These are phyloP conservation scores for Podospora sp. DNA, from an alignment of 495 filamentous ascomycete genomes.

Conservation along the genomic window DNA sequence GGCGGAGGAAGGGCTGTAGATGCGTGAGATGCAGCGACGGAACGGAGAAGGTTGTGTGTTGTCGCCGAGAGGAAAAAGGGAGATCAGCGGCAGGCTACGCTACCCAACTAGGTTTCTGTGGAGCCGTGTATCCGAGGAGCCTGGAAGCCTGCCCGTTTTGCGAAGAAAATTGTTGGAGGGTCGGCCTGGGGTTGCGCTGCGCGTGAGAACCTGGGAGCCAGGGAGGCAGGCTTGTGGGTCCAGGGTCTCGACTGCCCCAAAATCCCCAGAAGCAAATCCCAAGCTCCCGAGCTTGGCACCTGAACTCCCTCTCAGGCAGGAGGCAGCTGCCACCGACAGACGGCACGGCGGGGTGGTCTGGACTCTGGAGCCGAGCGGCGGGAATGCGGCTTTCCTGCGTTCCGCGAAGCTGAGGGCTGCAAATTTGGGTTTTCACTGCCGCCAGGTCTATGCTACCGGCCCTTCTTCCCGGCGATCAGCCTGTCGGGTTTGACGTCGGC, in stretches of 20 bases:
- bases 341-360: neutral
- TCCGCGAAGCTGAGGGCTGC: neutral
- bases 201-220: too few relatives aligned
- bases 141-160: neutral
- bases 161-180: conserved; percentile 14
- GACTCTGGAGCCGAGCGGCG: neutral
- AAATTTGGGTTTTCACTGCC: neutral
- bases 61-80: neutral
- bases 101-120: conserved; percentile 5
- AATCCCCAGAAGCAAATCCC: neutral
- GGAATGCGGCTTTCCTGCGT: neutral
- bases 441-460: neutral
- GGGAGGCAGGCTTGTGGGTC: neutral
- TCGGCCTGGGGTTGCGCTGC: too few relatives aligned
- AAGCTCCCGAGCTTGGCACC: conserved; percentile 3
- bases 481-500: neutral
- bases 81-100: conserved; percentile 5
- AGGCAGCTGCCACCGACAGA: conserved; percentile 4
- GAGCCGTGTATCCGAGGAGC: neutral
- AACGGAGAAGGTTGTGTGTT: neutral
- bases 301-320: neutral
- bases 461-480: neutral
- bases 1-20: neutral
- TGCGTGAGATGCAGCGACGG: neutral
- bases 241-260: conserved; percentile 9